Evolutionary conservation across 768 basidiomycete genomes (phyloP).

Genomic region (Dentipellis sp.): DNA sequence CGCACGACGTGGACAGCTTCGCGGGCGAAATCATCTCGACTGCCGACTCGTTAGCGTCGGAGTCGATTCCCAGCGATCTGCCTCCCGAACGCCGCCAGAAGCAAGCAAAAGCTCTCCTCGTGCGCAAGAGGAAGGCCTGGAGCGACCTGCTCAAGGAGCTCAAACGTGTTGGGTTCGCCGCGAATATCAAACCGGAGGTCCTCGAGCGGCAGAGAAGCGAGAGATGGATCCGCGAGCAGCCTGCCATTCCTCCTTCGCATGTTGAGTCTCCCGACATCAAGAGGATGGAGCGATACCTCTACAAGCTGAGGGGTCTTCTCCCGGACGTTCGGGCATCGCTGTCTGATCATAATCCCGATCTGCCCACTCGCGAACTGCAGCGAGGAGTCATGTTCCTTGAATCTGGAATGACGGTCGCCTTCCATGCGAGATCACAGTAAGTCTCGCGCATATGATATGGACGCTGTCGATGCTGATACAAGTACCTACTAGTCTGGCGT

Average conservation of each 20-base stretch:
- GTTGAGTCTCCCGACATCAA: slow-evolving; percentile 13
- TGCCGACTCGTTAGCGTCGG: slow-evolving; percentile 43
- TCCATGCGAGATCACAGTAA: slow-evolving; percentile 58
- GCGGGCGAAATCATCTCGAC: slow-evolving; percentile 57
- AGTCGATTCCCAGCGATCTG: slow-evolving; percentile 32
- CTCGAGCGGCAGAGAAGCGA: slow-evolving; percentile 44
- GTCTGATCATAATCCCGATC: slow-evolving; percentile 66
- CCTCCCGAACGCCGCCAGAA: slow-evolving; percentile 46
- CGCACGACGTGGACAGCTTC: slow-evolving; percentile 41
- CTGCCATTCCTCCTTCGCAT: slow-evolving; percentile 22
- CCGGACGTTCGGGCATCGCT: slow-evolving; percentile 56
- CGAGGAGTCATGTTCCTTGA: slow-evolving; percentile 73
- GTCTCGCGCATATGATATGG: slow-evolving; percentile 17
- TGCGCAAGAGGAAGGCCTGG: slow-evolving; percentile 84
- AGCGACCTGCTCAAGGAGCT: slow-evolving; percentile 87
- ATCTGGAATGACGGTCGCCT: slow-evolving; percentile 60
- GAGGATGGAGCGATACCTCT: slow-evolving; percentile 56
- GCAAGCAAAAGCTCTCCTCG: slow-evolving; percentile 62
- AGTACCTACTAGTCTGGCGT: slow-evolving; percentile 3
- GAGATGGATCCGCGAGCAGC: slow-evolving; percentile 62
- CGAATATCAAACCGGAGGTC: slow-evolving; percentile 61
- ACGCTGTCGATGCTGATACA: neutral
- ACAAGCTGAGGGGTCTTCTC: slow-evolving; percentile 53
- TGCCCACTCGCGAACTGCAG: slow-evolving; percentile 81
- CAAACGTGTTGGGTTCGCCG: slow-evolving; percentile 66